Percentiles rank a stretch among this genome's conserved stretches.
Conservation (phyloP, 2,329 filamentous ascomycete genomes). For the Cryphonectria naterciae region DNA sequence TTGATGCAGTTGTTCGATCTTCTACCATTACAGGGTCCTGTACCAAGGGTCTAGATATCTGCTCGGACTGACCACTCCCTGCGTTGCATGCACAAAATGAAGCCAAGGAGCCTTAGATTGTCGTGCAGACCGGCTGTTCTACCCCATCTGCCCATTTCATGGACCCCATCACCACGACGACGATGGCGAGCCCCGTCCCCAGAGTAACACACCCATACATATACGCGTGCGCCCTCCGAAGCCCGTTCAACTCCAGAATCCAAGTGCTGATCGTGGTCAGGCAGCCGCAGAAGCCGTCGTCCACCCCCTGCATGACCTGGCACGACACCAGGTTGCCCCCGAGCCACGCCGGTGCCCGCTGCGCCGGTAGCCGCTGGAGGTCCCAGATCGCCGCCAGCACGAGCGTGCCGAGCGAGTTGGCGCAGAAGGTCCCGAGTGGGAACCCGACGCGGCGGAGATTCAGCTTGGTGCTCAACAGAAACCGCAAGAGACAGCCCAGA, state of each 20-base stretch:
- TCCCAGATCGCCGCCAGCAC: constrained; percentile 21
- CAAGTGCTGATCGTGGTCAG: constrained; percentile 71
- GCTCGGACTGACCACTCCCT: background rate
- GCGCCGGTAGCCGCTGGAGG: constrained; percentile 22
- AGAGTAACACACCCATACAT: constrained; percentile 69
- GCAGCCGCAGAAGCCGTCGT: constrained; percentile 71
- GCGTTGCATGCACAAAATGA: background rate
- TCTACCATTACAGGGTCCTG: background rate
- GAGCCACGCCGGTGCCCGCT: background rate
- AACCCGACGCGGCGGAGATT: constrained; percentile 61
- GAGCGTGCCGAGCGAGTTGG: constrained; percentile 43
- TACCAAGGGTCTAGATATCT: background rate
- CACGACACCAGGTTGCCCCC: constrained; percentile 56
- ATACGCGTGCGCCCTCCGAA: constrained; percentile 61
- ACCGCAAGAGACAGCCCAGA: constrained; percentile 63
- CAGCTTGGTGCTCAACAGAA: constrained; percentile 60
- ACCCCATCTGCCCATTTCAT: constrained; percentile 63
- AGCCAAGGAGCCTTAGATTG: background rate
- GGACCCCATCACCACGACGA: constrained; percentile 76
- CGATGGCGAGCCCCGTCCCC: constrained; percentile 55
- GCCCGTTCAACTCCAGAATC: constrained; percentile 61
- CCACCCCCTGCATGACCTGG: constrained; percentile 62
- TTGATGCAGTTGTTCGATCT: background rate
- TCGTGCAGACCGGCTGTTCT: background rate
- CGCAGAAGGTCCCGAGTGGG: constrained; percentile 69